Base-by-base conservation (phyloP, 139 green algal genomes). In the Micractinium sp. region DNA sequence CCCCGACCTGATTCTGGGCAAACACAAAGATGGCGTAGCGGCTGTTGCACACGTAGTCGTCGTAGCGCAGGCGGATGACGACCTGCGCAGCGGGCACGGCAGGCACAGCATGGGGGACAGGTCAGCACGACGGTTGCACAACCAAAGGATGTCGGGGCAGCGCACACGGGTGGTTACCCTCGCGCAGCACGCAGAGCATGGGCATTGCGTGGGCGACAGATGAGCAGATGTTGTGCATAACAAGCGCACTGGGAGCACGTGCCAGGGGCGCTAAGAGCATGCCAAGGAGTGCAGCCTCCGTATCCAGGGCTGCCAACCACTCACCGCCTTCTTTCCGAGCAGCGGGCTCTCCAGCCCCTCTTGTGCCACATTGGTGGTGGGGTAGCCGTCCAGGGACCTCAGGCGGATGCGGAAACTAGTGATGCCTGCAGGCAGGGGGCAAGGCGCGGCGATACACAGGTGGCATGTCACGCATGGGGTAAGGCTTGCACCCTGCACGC, bases 11-110 rank as follows among this genome's bases (percentile, higher is more conserved):
- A n/a, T 80, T 80, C n/a, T 23, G 23, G 0, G 74, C 74, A 29
- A 47, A 80, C 33, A 47, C 74, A 29, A 31, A 80, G 74, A 80
- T 80, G 33, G 74, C 74, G 74, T 80, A 80, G 74, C 74, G 74
- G 33, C 33, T 39, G 74, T 53, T 53, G 74, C 74, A 80, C 33
- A 29, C 74, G 23, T 80, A 80, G 33, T 80, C 74, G 14, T 47
- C 39, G 74, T 80, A 80, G n/a, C n/a, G 36, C 33, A 80, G 74
- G 74, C 29, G 35, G 13, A 80, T 31, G 74, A 80, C 14, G 1
- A 80, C 74, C 74, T 80, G 74, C 47, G 9, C 47, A 56, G 9
- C 47, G 9, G 47, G 47, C 47, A 56, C 47, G 9, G 47, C 47
- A 56, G 47, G 47, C 47, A 56, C 47, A 56, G 47, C 47, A 56